Evolutionary conservation across 2,329 filamentous ascomycete genomes (phyloP).

Genomic region (Juglanconis oblonga): DNA sequence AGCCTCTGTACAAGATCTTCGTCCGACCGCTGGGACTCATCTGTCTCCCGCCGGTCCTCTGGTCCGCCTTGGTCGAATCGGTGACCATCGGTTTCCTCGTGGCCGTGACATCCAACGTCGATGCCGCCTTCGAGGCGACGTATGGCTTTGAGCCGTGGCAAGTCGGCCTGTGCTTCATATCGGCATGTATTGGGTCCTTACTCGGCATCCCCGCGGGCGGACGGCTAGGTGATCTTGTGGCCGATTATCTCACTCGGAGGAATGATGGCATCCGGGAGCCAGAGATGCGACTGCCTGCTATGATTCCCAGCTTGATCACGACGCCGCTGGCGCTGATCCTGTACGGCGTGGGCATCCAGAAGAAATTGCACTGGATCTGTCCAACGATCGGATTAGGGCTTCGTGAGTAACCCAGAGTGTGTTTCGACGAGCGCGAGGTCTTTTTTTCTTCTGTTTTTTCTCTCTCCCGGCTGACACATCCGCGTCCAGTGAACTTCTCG

Average conservation of each 20-base stretch:
- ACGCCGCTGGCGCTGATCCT: conserved; percentile 44
- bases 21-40: conserved; percentile 49
- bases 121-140: conserved; percentile 37
- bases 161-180: conserved; percentile 49
- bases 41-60: conserved; percentile 50
- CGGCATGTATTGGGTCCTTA: conserved; percentile 44
- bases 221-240: conserved; percentile 42
- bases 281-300: conserved; percentile 57
- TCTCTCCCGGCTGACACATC: not conserved
- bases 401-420: conserved; percentile 33
- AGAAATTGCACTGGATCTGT: conserved; percentile 51
- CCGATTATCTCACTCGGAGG: conserved; percentile 45
- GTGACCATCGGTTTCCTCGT: conserved; percentile 55
- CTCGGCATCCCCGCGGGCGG: conserved; percentile 51
- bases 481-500: conserved; percentile 47
- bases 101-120: conserved; percentile 52
- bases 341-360: conserved; percentile 45
- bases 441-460: too few relatives aligned
- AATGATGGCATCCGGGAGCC: conserved; percentile 57
- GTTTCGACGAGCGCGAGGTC: too few relatives aligned
- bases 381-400: conserved; percentile 53
- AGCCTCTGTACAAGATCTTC: conserved; percentile 45
- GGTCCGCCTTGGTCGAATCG: conserved; percentile 52
- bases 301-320: conserved; percentile 48
- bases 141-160: conserved; percentile 45